Percentiles rank a stretch among this genome's conserved stretches.
Evolutionary conservation across 371 early-diverging fungal species (phyloP).

Genomic region (Pancytospora epiphaga): DNA sequence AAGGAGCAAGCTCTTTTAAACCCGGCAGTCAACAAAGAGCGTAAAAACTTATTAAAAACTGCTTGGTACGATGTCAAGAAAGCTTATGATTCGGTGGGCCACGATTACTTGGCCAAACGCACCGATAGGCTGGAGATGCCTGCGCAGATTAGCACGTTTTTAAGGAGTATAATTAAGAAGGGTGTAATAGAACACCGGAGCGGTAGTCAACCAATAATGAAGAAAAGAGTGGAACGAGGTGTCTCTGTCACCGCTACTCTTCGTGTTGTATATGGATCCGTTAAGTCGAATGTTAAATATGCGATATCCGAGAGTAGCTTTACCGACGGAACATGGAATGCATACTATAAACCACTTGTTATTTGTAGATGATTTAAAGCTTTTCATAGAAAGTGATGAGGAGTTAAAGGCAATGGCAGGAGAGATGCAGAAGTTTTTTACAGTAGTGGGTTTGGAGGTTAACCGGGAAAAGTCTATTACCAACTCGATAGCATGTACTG

Average conservation of each 20-base stretch:
- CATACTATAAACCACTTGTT: constrained; percentile 1
- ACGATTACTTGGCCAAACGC: neutral
- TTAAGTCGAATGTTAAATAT: constrained; percentile 13
- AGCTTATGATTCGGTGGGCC: constrained; percentile 4
- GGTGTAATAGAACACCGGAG: neutral
- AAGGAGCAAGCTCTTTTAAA: constrained; percentile 24
- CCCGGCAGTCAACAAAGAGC: neutral
- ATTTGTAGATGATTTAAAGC: constrained; percentile 9
- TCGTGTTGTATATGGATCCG: constrained; percentile 29
- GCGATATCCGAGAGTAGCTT: neutral
- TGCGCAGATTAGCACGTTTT: neutral
- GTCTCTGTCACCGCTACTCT: constrained; percentile 11
- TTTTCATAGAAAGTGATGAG: neutral
- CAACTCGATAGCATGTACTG: neutral
- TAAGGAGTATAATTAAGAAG: neutral
- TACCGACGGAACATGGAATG: neutral
- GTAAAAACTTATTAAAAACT: neutral
- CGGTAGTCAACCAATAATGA: neutral
- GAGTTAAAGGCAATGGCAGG: neutral
- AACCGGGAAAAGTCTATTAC: constrained; percentile 5
- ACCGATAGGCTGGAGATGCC: neutral
- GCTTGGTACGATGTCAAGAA: constrained; percentile 4
- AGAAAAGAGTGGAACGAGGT: constrained; percentile 6
- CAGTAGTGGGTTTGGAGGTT: neutral
- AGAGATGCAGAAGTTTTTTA: neutral